Base-by-base conservation (phyloP, 2,329 filamentous ascomycete genomes). In the Aspergillus sp. region DNA sequence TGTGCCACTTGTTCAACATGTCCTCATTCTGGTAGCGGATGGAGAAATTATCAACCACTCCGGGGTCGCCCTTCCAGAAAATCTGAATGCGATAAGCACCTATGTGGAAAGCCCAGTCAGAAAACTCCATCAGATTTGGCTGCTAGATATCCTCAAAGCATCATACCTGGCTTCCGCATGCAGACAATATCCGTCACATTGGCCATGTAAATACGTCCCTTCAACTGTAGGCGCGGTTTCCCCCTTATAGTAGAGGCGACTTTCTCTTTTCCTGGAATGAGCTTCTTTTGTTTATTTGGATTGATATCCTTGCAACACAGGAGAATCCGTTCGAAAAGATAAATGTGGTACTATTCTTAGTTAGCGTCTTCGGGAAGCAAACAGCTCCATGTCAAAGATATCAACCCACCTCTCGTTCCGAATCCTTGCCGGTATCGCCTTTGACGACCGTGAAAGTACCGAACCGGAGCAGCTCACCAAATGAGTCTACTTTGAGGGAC, bases 131-230 rank as follows among this genome's bases (percentile, higher is more conserved):
- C 10, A 30, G 25, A 4, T 30, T 30, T 30, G 10, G 10, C 10
- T 30, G 10, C 25, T 30, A 30, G 25, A 22, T 30, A 10, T 30
- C 9, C 25, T 30, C 12, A 10, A 30, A 30, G n/a, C 4, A 30
- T 13, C 32, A 64, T 80, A 94, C 90, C 90, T 69, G 89, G 88
- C 68, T 90, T 95, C 44, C 85, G 83, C 50, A 93, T 76, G 15
- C 86, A 90, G 38, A 95, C 76, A n/a, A 95, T 85, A 66, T 96
- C 89, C 35, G 90, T 97, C 47, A 98, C 91, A 63, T 98, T 98
- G 58, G 90, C 90, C 90, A 98, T 97, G 72, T 96, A 97, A 60
- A 98, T 98, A 45, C 93, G 83, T 35, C 93, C 93, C 70, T 98
- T 98, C 25, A 98, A 78, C 69, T 96, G 90, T 52, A 97, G 77